Base-by-base conservation (phyloP, 129 eudicot genomes). In the Pittosporum tobira region DNA sequence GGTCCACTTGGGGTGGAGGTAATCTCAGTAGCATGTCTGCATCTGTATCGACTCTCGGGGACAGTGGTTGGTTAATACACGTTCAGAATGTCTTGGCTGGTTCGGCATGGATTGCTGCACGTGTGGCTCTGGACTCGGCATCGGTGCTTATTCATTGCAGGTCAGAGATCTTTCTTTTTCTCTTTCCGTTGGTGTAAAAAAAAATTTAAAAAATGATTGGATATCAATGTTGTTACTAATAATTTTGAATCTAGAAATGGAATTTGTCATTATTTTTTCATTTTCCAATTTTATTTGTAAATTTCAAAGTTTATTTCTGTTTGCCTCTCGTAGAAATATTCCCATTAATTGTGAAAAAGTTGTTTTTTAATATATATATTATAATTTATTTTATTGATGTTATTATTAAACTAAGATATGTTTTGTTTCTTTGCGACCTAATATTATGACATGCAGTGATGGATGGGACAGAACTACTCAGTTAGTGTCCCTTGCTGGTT, bases 71-170 rank as follows among this genome's bases (percentile, higher is more conserved):
- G 99, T 77, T 93, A 79, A 75, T 72, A 72, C 94, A 93, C 58
- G 79, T 93, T 53, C 99, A 93, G 70, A 84, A 75, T 77, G 86
- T 93, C 20, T 69, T 93, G 67, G 99, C 99, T 67, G 99, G 99
- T 53, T 82, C 99, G 15, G 88, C 99, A 53, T 93, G 99, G 96
- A 87, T 93, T 70, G 99, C 99, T 67, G 99, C 94, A 53, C 96
- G 99, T 70, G 80, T 93, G 67, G 91, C 88, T 29, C 49, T 76
- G 57, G 99, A 93, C 69, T 87, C 96, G 3, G 96, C 99, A 28
- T 78, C 99, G 40, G 93, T 93, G 77, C 99, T 93, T 72, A 96
- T 93, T 62, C 99, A 93, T 84, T 93, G 99, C 89, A 93, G 96
- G 99, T 83, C 16, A 53, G 73, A 71, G 73, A 19, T 47, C 48